Evolutionary conservation across 352 stramenopile genomes (phyloP), one percentile per base, ranked within the genome.

Genomic region (Phytopythium aichiense): DNA sequence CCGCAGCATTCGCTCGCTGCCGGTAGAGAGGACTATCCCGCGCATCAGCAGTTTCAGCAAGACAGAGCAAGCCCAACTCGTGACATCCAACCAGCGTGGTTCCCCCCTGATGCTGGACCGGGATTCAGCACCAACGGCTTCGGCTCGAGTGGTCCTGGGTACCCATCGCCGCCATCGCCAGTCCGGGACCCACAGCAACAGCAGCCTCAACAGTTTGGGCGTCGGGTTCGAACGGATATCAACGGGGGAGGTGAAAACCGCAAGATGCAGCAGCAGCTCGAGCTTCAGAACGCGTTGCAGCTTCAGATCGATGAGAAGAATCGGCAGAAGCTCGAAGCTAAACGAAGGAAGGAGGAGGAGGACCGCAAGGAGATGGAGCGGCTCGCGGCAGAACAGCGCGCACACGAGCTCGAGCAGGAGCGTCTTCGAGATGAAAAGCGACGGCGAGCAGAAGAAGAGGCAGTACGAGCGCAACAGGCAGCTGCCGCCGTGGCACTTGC

Each of bases 261-360:
- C 4, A 81, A 84, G 58, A 35, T 77, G 23, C 73, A 79, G 16
- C 67, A 76, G 20, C 65, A 75, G 3, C 73, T 79, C 18, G 77
- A 81, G 35, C 83, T 89, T 58, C 77, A 89, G 58, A 65, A 73
- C 18, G 66, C 79, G 2, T 43, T 87, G 16, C 73, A 84, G 18
- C 69, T 69, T 15, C 79, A 89, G 58, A 79, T 89, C 37, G 77
- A 89, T 37, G 79, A 89, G 56, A 89, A 89, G 57, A 68, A 76
- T 12, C 77, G 71, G 4, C 79, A 84, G 49, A 89, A 89, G 40
- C 62, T 81, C 18, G 79, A 87, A 20, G 77, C 69, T 0, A 89
- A 87, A 31, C 71, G 73, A 9, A 61, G 60, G 4, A 71, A 83
- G n/a, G 77, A 87, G 15, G 77, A 85, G 25, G 79, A 89, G 58